Evolutionary conservation across 495 filamentous ascomycete species (phyloP).

Genomic region (Mytilinidion resinicola): DNA sequence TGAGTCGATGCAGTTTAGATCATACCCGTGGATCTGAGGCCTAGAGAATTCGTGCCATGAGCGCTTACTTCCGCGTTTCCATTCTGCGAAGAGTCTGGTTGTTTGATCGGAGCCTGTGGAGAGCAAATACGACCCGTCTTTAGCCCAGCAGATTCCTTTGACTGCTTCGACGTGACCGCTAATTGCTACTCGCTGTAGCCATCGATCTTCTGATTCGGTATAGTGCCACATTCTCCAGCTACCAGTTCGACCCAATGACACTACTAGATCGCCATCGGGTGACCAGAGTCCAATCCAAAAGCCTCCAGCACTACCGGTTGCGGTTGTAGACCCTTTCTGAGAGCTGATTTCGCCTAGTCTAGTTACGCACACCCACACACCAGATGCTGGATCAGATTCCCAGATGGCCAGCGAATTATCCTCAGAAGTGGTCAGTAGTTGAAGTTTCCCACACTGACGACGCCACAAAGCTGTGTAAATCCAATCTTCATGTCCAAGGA

Average conservation of each 20-base stretch:
- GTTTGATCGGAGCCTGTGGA: conserved; percentile 91
- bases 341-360: conserved; percentile 88
- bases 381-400: conserved; percentile 73
- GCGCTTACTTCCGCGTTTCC: conserved; percentile 49
- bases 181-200: conserved; percentile 70
- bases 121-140: conserved; percentile 73
- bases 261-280: conserved; percentile 64
- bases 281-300: conserved; percentile 97
- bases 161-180: conserved; percentile 78
- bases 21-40: conserved; percentile 97
- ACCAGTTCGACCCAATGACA: conserved; percentile 81
- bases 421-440: conserved; percentile 84
- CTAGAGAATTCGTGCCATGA: conserved; percentile 95
- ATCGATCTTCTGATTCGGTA: conserved; percentile 50
- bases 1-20: conserved; percentile 86
- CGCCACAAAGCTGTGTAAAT: conserved; percentile 83
- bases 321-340: conserved; percentile 90
- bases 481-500: conserved; percentile 97
- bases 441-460: conserved; percentile 47
- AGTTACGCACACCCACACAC: conserved; percentile 80
- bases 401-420: conserved; percentile 93
- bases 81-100: conserved; percentile 83
- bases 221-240: conserved; percentile 83
- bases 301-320: conserved; percentile 89
- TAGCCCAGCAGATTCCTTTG: conserved; percentile 77